Evolutionary conservation across 495 filamentous ascomycete genomes (phyloP).

Genomic region (Podospora conica): DNA sequence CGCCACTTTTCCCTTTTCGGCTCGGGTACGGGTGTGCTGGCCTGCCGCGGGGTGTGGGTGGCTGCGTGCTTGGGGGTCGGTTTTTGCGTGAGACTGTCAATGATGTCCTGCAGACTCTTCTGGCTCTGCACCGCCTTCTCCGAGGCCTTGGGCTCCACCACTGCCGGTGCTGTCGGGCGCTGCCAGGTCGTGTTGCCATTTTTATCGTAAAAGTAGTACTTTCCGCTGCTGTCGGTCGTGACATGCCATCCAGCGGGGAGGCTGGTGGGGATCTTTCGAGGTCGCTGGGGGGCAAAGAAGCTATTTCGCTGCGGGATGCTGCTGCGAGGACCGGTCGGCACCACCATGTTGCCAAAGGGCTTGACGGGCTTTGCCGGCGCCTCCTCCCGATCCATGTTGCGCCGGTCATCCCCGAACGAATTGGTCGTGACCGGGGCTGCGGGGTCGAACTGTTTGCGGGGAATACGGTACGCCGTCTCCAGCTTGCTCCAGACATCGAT

Average conservation of each 20-base stretch:
- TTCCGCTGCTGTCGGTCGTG: conserved; percentile 56
- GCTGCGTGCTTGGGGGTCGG: conserved; percentile 37
- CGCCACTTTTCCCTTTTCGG: conserved; percentile 79
- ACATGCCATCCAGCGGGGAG: conserved; percentile 79
- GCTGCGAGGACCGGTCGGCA: conserved; percentile 61
- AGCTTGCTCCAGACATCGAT: conserved; percentile 84
- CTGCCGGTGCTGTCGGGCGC: conserved; percentile 60
- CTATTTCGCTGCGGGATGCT: conserved; percentile 56
- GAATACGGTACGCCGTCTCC: conserved; percentile 91
- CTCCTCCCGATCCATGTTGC: conserved; percentile 58
- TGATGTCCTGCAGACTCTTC: conserved; percentile 69
- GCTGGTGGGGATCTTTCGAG: conserved; percentile 47
- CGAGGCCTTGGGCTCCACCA: conserved; percentile 56
- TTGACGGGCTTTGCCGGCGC: conserved; percentile 18
- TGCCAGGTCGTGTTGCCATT: conserved; percentile 73
- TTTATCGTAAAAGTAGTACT: conserved; percentile 74
- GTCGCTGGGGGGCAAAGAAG: conserved; percentile 54
- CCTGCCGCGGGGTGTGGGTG: conserved; percentile 59
- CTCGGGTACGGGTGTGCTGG: conserved; percentile 52
- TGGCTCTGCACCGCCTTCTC: conserved; percentile 51
- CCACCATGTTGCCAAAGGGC: conserved; percentile 31
- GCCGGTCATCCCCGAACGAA: conserved; percentile 58
- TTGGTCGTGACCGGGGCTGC: conserved; percentile 37
- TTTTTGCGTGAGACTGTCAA: conserved; percentile 73
- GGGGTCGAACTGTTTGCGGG: conserved; percentile 58